Percentiles rank a stretch among this genome's conserved stretches.
Evolutionary conservation across 2,329 filamentous ascomycete genomes (phyloP).

Genomic region (Fusarium veterinarium): DNA sequence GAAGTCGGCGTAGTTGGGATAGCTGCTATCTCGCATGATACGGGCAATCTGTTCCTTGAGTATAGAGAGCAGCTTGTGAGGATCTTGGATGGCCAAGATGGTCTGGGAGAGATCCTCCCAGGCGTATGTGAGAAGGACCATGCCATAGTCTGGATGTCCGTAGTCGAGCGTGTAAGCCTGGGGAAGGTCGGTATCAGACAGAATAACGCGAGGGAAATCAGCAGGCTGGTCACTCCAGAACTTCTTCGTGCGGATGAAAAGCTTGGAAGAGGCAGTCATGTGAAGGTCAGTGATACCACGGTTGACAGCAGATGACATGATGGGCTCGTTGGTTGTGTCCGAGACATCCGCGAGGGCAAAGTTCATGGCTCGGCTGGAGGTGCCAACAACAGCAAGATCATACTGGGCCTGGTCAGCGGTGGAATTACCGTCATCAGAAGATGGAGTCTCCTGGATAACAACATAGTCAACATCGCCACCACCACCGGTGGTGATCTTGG

Average conservation of each 20-base stretch:
- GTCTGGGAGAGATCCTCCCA: background rate
- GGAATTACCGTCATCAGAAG: background rate
- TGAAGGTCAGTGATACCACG: background rate
- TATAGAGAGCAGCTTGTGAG: background rate
- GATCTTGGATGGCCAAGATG: background rate
- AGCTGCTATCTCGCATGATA: background rate
- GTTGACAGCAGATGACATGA: background rate
- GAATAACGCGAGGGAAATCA: background rate
- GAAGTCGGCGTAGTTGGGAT: background rate
- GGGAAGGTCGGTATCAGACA: background rate
- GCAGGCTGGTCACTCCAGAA: background rate
- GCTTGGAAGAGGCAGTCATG: background rate
- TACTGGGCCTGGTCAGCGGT: background rate
- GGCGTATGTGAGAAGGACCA: background rate
- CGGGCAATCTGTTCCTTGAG: background rate
- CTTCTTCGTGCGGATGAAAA: background rate
- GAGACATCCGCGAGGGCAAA: background rate
- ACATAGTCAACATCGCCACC: background rate
- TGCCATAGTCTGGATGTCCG: background rate
- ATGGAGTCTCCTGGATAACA: background rate
- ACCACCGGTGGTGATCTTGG: background rate
- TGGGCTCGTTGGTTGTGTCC: background rate
- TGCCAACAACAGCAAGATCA: background rate
- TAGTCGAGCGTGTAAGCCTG: background rate
- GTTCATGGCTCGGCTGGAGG: background rate